Percentiles rank a stretch among this genome's conserved stretches.
Evolutionary conservation across 768 basidiomycete species (phyloP).

Genomic region (Mycena rebaudengoi): DNA sequence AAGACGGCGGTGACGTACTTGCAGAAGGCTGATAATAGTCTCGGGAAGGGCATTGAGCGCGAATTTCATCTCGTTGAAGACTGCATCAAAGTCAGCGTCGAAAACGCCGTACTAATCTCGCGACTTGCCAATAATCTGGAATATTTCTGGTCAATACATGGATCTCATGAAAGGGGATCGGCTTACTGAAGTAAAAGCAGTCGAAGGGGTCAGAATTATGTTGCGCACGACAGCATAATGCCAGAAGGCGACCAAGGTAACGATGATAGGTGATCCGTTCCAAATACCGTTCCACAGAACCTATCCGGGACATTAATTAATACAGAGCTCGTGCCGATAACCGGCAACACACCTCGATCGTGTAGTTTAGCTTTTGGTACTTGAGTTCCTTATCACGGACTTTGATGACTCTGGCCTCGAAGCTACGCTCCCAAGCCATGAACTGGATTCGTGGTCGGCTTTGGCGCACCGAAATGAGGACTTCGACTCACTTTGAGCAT

Average conservation of each 20-base stretch:
- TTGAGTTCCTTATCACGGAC: conserved; percentile 84
- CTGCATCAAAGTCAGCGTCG: conserved; percentile 40
- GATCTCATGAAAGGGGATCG: conserved; percentile 33
- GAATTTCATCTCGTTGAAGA: conserved; percentile 90
- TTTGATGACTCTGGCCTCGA: conserved; percentile 76
- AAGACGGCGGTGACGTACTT: conserved; percentile 50
- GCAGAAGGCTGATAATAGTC: conserved; percentile 89
- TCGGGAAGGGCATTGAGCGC: conserved; percentile 90
- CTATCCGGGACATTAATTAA: conserved; percentile 33
- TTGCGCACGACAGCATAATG: conserved; percentile 78
- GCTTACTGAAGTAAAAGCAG: conserved; percentile 79
- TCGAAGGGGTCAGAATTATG: conserved; percentile 79
- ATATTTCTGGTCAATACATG: conserved; percentile 18
- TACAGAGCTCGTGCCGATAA: not conserved
- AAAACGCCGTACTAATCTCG: conserved; percentile 20
- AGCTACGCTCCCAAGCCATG: conserved; percentile 94
- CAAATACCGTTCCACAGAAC: conserved; percentile 59
- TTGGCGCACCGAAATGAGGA: not conserved
- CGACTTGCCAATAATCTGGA: conserved; percentile 53
- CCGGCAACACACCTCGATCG: conserved; percentile 67
- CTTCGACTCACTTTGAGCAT: conserved; percentile 74
- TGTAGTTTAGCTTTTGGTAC: conserved; percentile 87
- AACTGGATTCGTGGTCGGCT: conserved; percentile 56
- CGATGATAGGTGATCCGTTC: conserved; percentile 62
- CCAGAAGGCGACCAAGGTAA: conserved; percentile 71